A percentile compares a stretch with the other conserved stretches of the same genome.
These are phyloP conservation scores for Lasiosphaeria miniovina DNA, from an alignment of 495 filamentous ascomycete species.

Conservation along the genomic window DNA sequence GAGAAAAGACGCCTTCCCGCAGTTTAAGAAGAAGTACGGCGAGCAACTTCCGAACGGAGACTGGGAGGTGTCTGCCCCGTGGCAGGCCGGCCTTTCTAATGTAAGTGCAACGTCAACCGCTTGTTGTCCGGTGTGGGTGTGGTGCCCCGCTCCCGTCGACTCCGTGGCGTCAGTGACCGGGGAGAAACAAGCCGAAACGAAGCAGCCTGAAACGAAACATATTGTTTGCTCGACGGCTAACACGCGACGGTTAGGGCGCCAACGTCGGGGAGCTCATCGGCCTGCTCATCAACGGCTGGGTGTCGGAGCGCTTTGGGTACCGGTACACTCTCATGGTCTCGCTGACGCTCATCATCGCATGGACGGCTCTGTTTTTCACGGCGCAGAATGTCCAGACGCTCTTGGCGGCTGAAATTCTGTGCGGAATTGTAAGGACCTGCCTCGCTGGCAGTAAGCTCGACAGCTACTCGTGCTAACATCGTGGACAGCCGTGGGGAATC, in stretches of 20 bases:
- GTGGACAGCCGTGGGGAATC: slow-evolving; percentile 61
- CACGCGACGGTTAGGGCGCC: slow-evolving; percentile 24
- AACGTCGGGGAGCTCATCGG: slow-evolving; percentile 69
- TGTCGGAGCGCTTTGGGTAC: slow-evolving; percentile 74
- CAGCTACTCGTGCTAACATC: slow-evolving; percentile 2
- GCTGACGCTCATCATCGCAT: slow-evolving; percentile 61
- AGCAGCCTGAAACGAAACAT: background rate
- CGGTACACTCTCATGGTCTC: slow-evolving; percentile 67
- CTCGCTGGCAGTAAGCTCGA: slow-evolving; percentile 19
- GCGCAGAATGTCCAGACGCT: slow-evolving; percentile 66
- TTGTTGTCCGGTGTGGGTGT: background rate
- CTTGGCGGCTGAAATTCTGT: slow-evolving; percentile 70
- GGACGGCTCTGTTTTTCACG: slow-evolving; percentile 75
- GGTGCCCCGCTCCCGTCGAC: too few species aligned
- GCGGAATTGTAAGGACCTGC: slow-evolving; percentile 52
- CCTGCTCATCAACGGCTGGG: slow-evolving; percentile 70
- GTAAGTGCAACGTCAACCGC: slow-evolving; percentile 33
- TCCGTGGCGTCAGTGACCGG: too few species aligned
- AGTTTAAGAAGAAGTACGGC: slow-evolving; percentile 72
- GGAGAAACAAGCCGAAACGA: too few species aligned
- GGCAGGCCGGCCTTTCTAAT: slow-evolving; percentile 77
- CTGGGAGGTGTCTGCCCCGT: slow-evolving; percentile 68
- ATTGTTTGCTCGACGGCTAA: background rate
- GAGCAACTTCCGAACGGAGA: slow-evolving; percentile 49
- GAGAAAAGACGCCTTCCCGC: slow-evolving; percentile 43